Percentiles rank a stretch among this genome's conserved stretches.
Conservation (phyloP, 768 basidiomycete species). For the Pulveroboletus sp. region DNA sequence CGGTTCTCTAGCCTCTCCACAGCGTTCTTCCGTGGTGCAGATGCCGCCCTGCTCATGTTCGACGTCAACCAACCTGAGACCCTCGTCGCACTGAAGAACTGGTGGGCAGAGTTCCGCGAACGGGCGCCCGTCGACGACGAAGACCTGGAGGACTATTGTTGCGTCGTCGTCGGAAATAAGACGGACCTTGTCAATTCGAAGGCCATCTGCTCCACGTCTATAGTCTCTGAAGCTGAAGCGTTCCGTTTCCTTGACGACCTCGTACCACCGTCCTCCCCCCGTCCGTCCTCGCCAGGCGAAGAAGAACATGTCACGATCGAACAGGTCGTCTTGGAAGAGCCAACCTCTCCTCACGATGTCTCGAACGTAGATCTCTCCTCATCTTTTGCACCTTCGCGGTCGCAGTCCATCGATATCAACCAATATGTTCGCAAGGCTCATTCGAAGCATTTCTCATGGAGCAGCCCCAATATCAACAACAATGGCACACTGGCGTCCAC, state of each 20-base stretch:
- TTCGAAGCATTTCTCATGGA: constrained; percentile 45
- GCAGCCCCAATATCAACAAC: constrained; percentile 37
- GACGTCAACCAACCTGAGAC: constrained; percentile 68
- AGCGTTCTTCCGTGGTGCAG: constrained; percentile 83
- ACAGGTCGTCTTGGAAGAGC: constrained; percentile 15
- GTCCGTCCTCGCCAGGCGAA: constrained; percentile 7
- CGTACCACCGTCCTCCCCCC: constrained; percentile 38
- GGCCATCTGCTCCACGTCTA: constrained; percentile 14
- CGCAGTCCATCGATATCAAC: constrained; percentile 24
- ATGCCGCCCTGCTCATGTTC: constrained; percentile 78
- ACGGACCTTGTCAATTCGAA: constrained; percentile 45
- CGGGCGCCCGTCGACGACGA: constrained; percentile 64
- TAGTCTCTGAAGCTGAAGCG: constrained; percentile 43
- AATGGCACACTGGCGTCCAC: constrained; percentile 56
- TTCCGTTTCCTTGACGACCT: constrained; percentile 53
- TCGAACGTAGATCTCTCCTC: constrained; percentile 19
- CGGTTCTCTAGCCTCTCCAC: constrained; percentile 78
- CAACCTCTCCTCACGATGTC: background rate
- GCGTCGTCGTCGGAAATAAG: constrained; percentile 76
- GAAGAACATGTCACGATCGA: constrained; percentile 14
- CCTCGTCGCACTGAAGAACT: constrained; percentile 54
- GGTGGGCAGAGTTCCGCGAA: constrained; percentile 77
- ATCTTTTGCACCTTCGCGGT: constrained; percentile 20
- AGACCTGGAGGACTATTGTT: constrained; percentile 60
- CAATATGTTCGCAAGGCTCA: constrained; percentile 26